Evolutionary conservation across 2,329 filamentous ascomycete species (phyloP), one percentile per base, ranked within the genome.

Genomic region (Aureobasidium vineae): DNA sequence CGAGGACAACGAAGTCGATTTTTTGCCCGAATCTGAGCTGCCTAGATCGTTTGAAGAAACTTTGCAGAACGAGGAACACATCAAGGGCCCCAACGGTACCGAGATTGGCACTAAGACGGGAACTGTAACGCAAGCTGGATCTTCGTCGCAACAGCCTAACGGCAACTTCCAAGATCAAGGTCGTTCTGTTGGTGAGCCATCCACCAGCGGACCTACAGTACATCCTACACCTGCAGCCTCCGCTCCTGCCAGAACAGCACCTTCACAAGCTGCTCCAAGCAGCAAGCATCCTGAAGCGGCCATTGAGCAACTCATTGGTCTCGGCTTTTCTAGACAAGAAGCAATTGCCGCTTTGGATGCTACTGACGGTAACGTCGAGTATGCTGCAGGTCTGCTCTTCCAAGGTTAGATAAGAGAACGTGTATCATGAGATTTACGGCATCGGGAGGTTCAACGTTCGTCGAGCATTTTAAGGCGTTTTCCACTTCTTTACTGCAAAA

Each of bases 1-100:
- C 71, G 90, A 95, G 73, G 91, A 89, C 66, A 88, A 92, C 70
- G 90, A 95, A 71, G 90, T 99, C 6, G 86, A 90, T 0, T 99
- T 99, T 77, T 81, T 99, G 15, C 90, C 91, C 54, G 95, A 98
- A 78, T 90, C 90, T 2, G 94, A 99, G 70, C 96, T 98, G 63
- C 95, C 95, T n/a, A 96, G 90, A 76, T 86, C 89, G 54, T 78
- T 84, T 41, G 90, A 93, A 71, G 88, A 90, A 68, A 84, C 88
- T 63, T 28, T 53, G 38, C 47, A 64, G 19, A 85, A 90, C 66
- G 94, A 98, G 78, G 92, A 93, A 5, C 92, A 89, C 16, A 86
- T 98, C 57, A 85, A 88, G 52, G 95, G 95, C 0, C 91, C 93
- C 0, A 90, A 90, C 45, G 94, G 93, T n/a, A 96, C 91, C 13